Conservation (phyloP, 2,329 filamentous ascomycete species). For the Ascochyta koolunga region DNA sequence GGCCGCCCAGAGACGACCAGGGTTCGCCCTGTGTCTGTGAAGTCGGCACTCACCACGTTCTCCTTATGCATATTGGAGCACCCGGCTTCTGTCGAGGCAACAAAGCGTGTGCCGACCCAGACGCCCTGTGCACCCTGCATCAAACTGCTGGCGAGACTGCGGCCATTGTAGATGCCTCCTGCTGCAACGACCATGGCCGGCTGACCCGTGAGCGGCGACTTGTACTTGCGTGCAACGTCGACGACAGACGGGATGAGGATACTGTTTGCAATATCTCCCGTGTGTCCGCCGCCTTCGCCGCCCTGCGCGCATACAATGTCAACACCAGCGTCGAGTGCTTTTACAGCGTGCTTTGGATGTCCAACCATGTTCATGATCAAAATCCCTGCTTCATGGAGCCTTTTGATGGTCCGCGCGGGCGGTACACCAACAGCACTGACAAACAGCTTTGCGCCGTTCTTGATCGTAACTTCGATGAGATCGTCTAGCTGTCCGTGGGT, state of each 20-base stretch:
- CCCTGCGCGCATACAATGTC: conserved; percentile 93
- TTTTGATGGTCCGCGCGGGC: conserved; percentile 72
- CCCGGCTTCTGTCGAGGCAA: conserved; percentile 80
- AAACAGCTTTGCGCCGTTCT: conserved; percentile 82
- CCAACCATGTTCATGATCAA: conserved; percentile 98
- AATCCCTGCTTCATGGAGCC: conserved; percentile 79
- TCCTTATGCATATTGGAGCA: conserved; percentile 84
- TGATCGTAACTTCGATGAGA: conserved; percentile 84
- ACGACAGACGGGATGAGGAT: conserved; percentile 87
- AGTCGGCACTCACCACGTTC: conserved; percentile 78
- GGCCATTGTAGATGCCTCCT: conserved; percentile 83
- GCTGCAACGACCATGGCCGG: conserved; percentile 84
- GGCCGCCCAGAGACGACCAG: conserved; percentile 83
- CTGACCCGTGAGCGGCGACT: conserved; percentile 71
- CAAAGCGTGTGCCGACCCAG: conserved; percentile 94
- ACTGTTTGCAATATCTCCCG: conserved; percentile 83
- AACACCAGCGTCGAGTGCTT: conserved; percentile 83
- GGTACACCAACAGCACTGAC: conserved; percentile 89
- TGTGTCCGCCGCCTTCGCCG: conserved; percentile 89
- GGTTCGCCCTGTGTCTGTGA: conserved; percentile 81
- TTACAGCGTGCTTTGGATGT: conserved; percentile 86
- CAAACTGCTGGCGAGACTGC: conserved; percentile 77
- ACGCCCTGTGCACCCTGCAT: conserved; percentile 89
- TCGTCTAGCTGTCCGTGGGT: conserved; percentile 87
- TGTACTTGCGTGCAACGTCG: conserved; percentile 77